phyloP scores from a whole-genome alignment of 2,329 filamentous ascomycete genomes.

The Phialophora macrospora region DNA sequence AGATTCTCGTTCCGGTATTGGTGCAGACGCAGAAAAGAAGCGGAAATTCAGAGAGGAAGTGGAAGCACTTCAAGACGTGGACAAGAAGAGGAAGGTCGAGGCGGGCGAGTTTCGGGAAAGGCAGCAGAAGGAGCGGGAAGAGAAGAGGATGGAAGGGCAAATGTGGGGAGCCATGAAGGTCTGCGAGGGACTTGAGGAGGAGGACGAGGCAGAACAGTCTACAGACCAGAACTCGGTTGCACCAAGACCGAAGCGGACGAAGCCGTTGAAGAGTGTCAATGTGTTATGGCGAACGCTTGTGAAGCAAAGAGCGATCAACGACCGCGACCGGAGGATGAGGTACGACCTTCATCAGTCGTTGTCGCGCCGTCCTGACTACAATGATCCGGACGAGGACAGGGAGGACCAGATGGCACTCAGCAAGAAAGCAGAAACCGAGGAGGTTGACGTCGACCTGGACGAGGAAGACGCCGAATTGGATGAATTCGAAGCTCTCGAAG shows the following conservation, averaged over 20 bases:
- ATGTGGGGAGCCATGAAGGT: constrained; percentile 80
- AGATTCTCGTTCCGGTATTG: constrained; percentile 80
- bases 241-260: constrained; percentile 43
- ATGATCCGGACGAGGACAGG: constrained; percentile 70
- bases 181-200: constrained; percentile 72
- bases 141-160: constrained; percentile 69
- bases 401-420: constrained; percentile 71
- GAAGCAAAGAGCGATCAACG: constrained; percentile 69
- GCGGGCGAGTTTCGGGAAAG: constrained; percentile 75
- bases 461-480: constrained; percentile 81
- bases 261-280: constrained; percentile 70
- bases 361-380: constrained; percentile 66
- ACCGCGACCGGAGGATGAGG: constrained; percentile 69
- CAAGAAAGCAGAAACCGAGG: constrained; percentile 49
- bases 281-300: constrained; percentile 80
- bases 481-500: constrained; percentile 72
- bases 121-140: constrained; percentile 71
- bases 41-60: constrained; percentile 70
- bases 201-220: constrained; percentile 37
- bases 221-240: constrained; percentile 4
- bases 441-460: constrained; percentile 69
- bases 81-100: constrained; percentile 67
- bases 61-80: constrained; percentile 54
- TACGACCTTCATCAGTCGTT: constrained; percentile 70
- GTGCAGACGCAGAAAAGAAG: constrained; percentile 81